Base-by-base conservation (phyloP, 1,139 yeast genomes). In the Blastobotrys niveus region DNA sequence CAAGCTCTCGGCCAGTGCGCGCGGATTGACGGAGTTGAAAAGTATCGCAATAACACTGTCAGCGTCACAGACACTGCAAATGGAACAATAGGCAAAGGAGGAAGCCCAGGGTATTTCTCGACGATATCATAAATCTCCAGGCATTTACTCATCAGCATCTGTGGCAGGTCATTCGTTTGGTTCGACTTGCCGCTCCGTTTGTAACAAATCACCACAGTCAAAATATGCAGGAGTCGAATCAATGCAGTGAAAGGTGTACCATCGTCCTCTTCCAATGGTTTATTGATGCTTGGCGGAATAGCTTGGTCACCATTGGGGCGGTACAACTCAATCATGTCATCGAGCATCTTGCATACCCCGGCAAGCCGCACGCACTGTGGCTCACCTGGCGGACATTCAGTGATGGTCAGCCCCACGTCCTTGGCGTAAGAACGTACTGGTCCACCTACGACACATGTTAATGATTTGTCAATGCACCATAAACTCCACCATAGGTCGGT, bases 401-500 rank as follows among this genome's bases (percentile, higher is more conserved):
- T 62, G 24, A 63, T 51, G 14, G 59, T 64, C 30, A 49, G 48
- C 17, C 58, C 61, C 48, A 62, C 63, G 45, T 66, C 70, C 18
- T 57, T 62, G 22, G 58, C 57, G 22, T 62, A 53, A 41, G 63
- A 57, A 35, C 61, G 59, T 29, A 65, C 43, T 12, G 66, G 62
- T 17, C 66, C 50, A 17, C 63, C 63, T 39, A 62, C 62, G 14
- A 60, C 57, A 29, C 64, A 51, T 2, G 66, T 63, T 22, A 60
- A 58, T 49, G 66, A 55, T 7, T 67, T 52, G 46, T 67, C 71
- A 38, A 65, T 52, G 12, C 67, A 54, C 54, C 63, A 65, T 32
- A 66, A 55, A 33, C 63, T 53, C 68, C 70, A 62, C 68, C 69
- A 66, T 18, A 64, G 50, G n/a, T 45, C 42, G 3, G 43, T 27